A percentile compares a stretch with the other conserved stretches of the same genome.
phyloP scores from a whole-genome alignment of 139 green algal genomes.

The Tetraselmis chui region DNA sequence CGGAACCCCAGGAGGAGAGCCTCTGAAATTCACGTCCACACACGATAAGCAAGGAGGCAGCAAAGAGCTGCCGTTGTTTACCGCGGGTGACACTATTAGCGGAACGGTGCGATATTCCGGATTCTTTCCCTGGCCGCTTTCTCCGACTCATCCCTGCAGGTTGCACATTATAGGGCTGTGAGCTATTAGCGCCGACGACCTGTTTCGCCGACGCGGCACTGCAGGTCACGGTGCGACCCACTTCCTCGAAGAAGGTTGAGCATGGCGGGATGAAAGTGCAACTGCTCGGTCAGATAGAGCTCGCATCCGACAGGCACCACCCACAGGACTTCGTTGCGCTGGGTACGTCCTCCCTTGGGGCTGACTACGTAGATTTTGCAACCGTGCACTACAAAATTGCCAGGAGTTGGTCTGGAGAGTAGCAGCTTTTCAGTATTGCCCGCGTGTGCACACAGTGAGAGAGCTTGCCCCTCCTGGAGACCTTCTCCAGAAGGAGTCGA shows the following conservation, averaged over 20 bases:
- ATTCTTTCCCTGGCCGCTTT: neutral
- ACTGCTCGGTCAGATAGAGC: slow-evolving; percentile 94
- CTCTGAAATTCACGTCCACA: slow-evolving; percentile 25
- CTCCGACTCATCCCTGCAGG: neutral
- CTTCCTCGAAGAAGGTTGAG: slow-evolving; percentile 81
- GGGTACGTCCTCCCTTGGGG: slow-evolving; percentile 39
- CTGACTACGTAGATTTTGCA: too few relatives aligned
- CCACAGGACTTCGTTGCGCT: slow-evolving; percentile 86
- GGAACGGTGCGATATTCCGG: slow-evolving; percentile 49
- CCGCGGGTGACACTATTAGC: slow-evolving; percentile 58
- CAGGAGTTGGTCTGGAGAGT: too few relatives aligned
- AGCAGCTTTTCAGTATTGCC: neutral
- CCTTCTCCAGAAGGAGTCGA: slow-evolving; percentile 52
- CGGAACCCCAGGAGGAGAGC: slow-evolving; percentile 11
- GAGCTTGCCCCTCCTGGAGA: slow-evolving; percentile 77
- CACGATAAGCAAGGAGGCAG: slow-evolving; percentile 20
- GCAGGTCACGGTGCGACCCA: slow-evolving; percentile 50
- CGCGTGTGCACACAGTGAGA: slow-evolving; percentile 40
- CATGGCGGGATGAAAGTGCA: slow-evolving; percentile 93
- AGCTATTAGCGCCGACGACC: neutral
- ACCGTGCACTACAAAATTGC: too few relatives aligned
- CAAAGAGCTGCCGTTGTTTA: slow-evolving; percentile 71
- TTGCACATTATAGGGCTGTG: neutral
- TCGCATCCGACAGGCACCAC: slow-evolving; percentile 73
- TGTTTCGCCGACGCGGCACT: neutral